Conservation (phyloP, 768 basidiomycete species). For the Naganishia randhawae region DNA sequence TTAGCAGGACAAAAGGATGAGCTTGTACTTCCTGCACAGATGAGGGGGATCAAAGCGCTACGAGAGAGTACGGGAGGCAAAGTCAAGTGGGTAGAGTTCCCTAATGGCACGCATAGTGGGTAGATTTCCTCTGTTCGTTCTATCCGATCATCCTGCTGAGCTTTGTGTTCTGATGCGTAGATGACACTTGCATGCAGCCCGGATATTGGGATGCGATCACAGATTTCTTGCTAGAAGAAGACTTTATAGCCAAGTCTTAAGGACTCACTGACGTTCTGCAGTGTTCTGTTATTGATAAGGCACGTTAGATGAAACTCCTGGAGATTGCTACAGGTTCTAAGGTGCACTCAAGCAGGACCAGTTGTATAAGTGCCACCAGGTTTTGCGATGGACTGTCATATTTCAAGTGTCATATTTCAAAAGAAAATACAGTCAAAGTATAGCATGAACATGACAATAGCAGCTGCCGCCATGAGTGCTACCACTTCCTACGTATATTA, state of each 20-base stretch:
- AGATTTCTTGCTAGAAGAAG: slow-evolving; percentile 45
- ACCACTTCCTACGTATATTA: no score
- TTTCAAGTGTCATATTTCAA: no score
- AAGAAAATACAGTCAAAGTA: no score
- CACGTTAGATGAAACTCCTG: no score
- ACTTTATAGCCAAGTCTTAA: slow-evolving; percentile 23
- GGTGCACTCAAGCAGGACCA: no score
- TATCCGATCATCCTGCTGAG: background rate
- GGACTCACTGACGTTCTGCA: no score
- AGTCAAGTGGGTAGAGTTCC: slow-evolving; percentile 48
- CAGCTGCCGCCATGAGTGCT: no score
- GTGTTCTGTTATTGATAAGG: no score
- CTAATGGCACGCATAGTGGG: slow-evolving; percentile 50
- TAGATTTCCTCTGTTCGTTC: background rate
- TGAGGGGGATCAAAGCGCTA: slow-evolving; percentile 55
- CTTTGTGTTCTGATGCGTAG: slow-evolving; percentile 22
- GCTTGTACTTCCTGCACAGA: slow-evolving; percentile 70
- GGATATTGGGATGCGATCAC: slow-evolving; percentile 51
- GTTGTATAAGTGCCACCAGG: no score
- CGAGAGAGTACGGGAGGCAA: slow-evolving; percentile 35
- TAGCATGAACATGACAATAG: no score
- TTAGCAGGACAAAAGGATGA: slow-evolving; percentile 70
- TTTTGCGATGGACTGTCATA: no score
- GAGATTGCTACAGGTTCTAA: no score
- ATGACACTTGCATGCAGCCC: slow-evolving; percentile 52